Evolutionary conservation across 2,329 filamentous ascomycete species (phyloP).

Genomic region (Penicillium sp.): DNA sequence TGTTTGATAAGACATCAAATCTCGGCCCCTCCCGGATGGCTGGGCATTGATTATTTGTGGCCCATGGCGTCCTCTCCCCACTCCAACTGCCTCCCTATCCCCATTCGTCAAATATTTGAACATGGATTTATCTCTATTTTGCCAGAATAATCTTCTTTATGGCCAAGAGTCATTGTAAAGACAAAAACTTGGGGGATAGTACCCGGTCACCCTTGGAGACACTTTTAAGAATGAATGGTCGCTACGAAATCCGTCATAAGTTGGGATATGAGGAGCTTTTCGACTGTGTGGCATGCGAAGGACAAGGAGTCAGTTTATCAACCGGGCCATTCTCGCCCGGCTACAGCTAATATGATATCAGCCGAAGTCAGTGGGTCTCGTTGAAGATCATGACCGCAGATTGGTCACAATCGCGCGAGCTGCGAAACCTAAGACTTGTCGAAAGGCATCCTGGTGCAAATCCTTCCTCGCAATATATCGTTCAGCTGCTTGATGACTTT

Average conservation of each 20-base stretch:
- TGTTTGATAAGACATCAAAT: background rate
- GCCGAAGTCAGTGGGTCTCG: conserved; percentile 26
- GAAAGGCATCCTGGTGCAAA: conserved; percentile 3
- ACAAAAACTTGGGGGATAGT: conserved; percentile 38
- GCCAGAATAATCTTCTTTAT: background rate
- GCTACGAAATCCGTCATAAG: conserved; percentile 47
- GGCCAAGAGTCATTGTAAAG: background rate
- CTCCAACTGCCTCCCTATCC: background rate
- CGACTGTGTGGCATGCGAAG: conserved; percentile 48
- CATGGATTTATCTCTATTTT: background rate
- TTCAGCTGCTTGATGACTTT: conserved; percentile 31
- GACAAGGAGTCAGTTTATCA: conserved; percentile 25
- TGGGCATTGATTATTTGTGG: background rate
- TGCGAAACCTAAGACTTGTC: conserved; percentile 16
- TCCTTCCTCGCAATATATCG: conserved; percentile 24
- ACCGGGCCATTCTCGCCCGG: no score
- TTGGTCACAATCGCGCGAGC: conserved; percentile 16
- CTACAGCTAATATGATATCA: conserved; percentile 8
- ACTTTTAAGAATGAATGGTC: conserved; percentile 35
- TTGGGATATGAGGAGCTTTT: conserved; percentile 42
- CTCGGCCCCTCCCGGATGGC: background rate
- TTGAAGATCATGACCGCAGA: conserved; percentile 34
- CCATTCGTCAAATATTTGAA: background rate
- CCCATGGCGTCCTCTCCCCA: background rate
- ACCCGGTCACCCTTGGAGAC: conserved; percentile 46